These are phyloP conservation scores for Pittosporum tobira DNA, from an alignment of 129 eudicot genomes.

Conservation along the genomic window DNA sequence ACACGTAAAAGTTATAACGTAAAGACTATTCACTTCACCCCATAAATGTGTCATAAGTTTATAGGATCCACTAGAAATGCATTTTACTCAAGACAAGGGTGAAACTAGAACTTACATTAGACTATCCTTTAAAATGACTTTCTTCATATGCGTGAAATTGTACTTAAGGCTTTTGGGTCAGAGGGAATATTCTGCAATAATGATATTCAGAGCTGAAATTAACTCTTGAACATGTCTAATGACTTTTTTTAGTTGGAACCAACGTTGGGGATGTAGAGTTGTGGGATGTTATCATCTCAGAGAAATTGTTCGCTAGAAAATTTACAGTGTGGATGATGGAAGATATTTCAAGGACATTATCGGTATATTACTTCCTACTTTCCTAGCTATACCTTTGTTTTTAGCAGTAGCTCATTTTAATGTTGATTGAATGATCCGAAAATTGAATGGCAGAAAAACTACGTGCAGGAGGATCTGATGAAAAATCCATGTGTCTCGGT, in stretches of 20 bases:
- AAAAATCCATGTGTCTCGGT: slow-evolving; percentile 48
- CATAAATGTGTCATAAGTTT: too few relatives aligned
- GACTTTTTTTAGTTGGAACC: slow-evolving; percentile 37
- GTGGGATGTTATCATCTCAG: slow-evolving; percentile 42
- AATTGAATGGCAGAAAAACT: not conserved
- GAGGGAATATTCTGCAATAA: not conserved
- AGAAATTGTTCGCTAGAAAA: slow-evolving; percentile 28
- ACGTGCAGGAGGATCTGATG: slow-evolving; percentile 41
- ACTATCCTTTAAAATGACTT: too few relatives aligned
- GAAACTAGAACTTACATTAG: too few relatives aligned
- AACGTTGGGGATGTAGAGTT: slow-evolving; percentile 41
- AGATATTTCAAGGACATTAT: slow-evolving; percentile 23
- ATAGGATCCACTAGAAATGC: too few relatives aligned
- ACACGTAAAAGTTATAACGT: too few relatives aligned
- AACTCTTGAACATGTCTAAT: slow-evolving; percentile 2
- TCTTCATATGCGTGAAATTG: too few relatives aligned
- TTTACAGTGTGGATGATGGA: slow-evolving; percentile 35
- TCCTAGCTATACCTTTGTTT: not conserved
- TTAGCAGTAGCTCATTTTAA: not conserved
- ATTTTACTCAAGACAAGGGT: too few relatives aligned
- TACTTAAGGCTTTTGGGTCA: too few relatives aligned
- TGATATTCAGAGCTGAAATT: not conserved
- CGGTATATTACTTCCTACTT: slow-evolving; percentile 20
- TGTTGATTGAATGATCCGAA: not conserved
- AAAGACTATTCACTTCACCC: too few relatives aligned